Evolutionary conservation across 139 green algal genomes (phyloP), one percentile per base, ranked within the genome.

Genomic region (Chlorella vulgaris): DNA sequence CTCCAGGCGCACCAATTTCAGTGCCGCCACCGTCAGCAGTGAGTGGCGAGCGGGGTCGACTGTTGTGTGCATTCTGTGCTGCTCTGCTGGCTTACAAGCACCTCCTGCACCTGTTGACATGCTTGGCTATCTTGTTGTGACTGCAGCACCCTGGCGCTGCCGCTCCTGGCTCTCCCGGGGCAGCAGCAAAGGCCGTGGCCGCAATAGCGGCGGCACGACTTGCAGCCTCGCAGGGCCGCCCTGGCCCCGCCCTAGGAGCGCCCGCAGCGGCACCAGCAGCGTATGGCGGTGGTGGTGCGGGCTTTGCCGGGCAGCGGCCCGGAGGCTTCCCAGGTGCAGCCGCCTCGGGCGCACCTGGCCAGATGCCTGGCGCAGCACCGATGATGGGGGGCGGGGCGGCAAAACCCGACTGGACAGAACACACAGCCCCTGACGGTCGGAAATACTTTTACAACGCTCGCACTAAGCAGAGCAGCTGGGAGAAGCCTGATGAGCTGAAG

Each of bases 371-470:
- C n/a, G n/a, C n/a, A n/a, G n/a, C n/a, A n/a, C n/a, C n/a, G n/a
- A n/a, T n/a, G n/a, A n/a, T n/a, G n/a, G n/a, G n/a, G n/a, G n/a
- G n/a, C n/a, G n/a, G n/a, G n/a, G n/a, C n/a, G 18, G 35, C 53
- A 42, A 88, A 90, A 73, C 78, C 77, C 19, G 92, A 93, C 2
- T 99, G 96, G 96, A 94, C 89, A 0, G 96, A 98, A 84, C 96
- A 99, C 83, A 93, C 78, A 0, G 91, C 93, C 10, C 94, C 94
- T 0, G 92, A 96, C 65, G 96, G 96, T 0, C 89, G 96, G 53
- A 96, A 91, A 84, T 99, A 98, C 80, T 99, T 95, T 83, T 98
- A 93, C 90, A 98, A 98, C 89, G 76, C 65, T 38, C 58, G 83
- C 10, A 96, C 91, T 2, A 91, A 91, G 81, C 82, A 92, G 85